phyloP scores from a whole-genome alignment of 2,329 filamentous ascomycete species.

The Cladosporium sp. region DNA sequence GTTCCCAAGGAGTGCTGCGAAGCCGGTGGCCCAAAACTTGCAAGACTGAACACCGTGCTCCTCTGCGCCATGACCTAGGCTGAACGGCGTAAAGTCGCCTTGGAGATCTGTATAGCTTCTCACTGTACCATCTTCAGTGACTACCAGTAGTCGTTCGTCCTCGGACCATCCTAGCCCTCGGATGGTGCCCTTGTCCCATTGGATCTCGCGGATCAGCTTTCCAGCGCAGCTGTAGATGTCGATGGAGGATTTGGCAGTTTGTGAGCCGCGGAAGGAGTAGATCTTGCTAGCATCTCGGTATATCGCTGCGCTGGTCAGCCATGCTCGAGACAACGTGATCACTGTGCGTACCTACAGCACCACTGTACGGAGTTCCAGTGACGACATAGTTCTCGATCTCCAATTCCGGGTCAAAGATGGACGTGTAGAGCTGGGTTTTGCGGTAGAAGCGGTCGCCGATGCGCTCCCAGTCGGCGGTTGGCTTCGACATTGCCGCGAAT shows the following conservation, averaged over 20 bases:
- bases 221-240: constrained; percentile 93
- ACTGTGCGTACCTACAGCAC: constrained; percentile 70
- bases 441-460: constrained; percentile 93
- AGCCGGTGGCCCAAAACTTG: constrained; percentile 85
- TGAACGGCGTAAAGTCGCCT: constrained; percentile 92
- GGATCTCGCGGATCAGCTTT: constrained; percentile 60
- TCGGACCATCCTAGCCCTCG: constrained; percentile 93
- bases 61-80: constrained; percentile 80
- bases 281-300: constrained; percentile 86
- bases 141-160: constrained; percentile 83
- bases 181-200: constrained; percentile 87
- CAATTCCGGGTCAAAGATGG: constrained; percentile 85
- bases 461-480: constrained; percentile 89
- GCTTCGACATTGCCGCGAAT: constrained; percentile 45
- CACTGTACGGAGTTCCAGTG: constrained; percentile 86
- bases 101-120: constrained; percentile 88
- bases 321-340: constrained; percentile 1
- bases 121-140: constrained; percentile 85
- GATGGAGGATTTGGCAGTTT: constrained; percentile 74
- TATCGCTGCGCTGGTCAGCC: constrained; percentile 57
- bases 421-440: constrained; percentile 88
- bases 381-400: constrained; percentile 94
- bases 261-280: constrained; percentile 68
- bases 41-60: constrained; percentile 84
- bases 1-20: constrained; percentile 86